Evolutionary conservation across 768 basidiomycete species (phyloP).

Genomic region (Termitomyces heimii): DNA sequence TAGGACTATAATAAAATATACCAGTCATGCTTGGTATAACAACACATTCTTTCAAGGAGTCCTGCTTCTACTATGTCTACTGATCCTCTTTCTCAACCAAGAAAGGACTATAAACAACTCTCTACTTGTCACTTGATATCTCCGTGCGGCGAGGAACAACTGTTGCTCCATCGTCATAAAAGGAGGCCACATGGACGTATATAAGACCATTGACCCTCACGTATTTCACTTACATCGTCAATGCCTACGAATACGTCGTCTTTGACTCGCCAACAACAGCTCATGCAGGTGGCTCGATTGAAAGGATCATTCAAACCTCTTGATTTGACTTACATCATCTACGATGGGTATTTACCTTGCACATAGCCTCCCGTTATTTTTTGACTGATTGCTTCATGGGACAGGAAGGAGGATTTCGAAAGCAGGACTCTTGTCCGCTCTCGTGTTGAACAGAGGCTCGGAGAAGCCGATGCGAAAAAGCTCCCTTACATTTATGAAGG

Average conservation of each 20-base stretch:
- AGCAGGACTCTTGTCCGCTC: slow-evolving; percentile 5
- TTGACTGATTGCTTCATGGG: not conserved
- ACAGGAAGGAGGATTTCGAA: slow-evolving; percentile 4
- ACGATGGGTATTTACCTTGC: slow-evolving; percentile 8
- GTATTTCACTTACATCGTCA: not conserved
- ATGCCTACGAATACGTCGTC: not conserved
- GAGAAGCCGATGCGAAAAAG: slow-evolving; percentile 3
- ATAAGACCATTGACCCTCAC: not conserved
- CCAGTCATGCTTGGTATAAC: not conserved
- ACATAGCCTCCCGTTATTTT: not conserved
- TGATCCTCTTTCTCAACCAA: not conserved
- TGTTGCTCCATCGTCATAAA: not conserved
- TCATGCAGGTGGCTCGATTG: slow-evolving; percentile 12
- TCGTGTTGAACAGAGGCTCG: slow-evolving; percentile 12
- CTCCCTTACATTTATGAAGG: slow-evolving; percentile 14
- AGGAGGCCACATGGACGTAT: not conserved
- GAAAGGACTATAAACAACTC: not conserved
- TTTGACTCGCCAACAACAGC: slow-evolving; percentile 8
- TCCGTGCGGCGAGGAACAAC: not conserved
- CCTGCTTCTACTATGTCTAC: not conserved
- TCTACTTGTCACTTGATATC: not conserved
- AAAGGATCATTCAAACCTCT: slow-evolving; percentile 10
- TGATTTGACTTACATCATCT: slow-evolving; percentile 13
- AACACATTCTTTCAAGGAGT: not conserved
- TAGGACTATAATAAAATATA: no score